Evolutionary conservation across 805 yeast species (phyloP).

Genomic region (Spathaspora boniae): DNA sequence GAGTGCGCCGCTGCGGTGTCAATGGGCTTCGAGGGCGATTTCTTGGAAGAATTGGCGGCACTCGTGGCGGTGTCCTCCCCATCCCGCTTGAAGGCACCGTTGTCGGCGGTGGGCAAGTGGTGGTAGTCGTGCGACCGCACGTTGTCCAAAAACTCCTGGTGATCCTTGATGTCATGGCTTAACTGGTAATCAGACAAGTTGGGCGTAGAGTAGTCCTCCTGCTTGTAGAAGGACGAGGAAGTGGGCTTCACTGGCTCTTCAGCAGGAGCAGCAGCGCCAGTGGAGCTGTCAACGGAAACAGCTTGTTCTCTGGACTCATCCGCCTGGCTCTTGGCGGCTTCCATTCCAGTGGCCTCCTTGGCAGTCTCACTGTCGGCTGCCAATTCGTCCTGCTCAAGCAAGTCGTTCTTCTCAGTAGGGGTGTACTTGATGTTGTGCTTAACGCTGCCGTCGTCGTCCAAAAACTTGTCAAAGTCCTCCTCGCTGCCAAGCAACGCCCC

Average conservation of each 20-base stretch:
- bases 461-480: conserved; percentile 48
- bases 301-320: conserved; percentile 11
- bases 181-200: conserved; percentile 44
- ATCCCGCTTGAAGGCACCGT: conserved; percentile 6
- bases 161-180: conserved; percentile 35
- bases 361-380: conserved; percentile 25
- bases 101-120: conserved; percentile 17
- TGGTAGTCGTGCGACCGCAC: conserved; percentile 36
- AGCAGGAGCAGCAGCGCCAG: conserved; percentile 1
- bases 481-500: conserved; percentile 48
- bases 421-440: conserved; percentile 42
- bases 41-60: no score
- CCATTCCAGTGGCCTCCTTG: conserved; percentile 10
- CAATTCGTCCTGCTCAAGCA: background rate
- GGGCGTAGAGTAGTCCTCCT: conserved; percentile 35
- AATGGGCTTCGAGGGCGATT: conserved; percentile 1
- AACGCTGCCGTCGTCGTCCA: conserved; percentile 53
- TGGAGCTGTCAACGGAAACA: background rate
- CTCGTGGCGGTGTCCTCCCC: background rate
- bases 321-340: conserved; percentile 7
- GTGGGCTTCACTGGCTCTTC: conserved; percentile 1
- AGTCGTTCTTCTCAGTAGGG: conserved; percentile 11
- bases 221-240: conserved; percentile 4
- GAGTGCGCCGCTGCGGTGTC: conserved; percentile 3
- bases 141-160: conserved; percentile 30